phyloP scores from a whole-genome alignment of 2,329 filamentous ascomycete species.

The Colletotrichum aenigma region DNA sequence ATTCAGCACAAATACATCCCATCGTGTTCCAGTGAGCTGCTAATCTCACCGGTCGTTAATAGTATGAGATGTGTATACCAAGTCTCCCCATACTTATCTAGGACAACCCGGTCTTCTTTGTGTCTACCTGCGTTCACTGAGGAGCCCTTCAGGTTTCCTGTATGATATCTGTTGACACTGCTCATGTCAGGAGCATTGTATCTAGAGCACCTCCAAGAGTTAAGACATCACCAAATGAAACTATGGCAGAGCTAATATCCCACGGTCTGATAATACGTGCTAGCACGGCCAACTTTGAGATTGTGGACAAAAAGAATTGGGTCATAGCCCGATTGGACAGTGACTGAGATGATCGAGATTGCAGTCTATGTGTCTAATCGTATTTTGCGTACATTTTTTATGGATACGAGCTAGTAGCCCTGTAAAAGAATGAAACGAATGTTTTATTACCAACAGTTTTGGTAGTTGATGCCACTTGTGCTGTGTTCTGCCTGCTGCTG shows the following conservation, averaged over 20 bases:
- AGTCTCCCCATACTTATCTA: neutral
- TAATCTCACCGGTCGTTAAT: neutral
- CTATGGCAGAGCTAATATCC: neutral
- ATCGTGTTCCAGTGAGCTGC: neutral
- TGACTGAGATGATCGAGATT: neutral
- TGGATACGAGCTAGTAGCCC: neutral
- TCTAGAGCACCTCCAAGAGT: neutral
- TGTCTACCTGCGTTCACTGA: neutral
- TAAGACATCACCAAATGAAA: neutral
- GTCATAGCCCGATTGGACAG: neutral
- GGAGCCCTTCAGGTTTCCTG: neutral
- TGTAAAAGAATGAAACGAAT: neutral
- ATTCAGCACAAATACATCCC: neutral
- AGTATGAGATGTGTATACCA: neutral
- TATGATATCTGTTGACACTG: neutral
- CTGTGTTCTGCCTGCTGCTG: neutral
- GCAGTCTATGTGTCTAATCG: neutral
- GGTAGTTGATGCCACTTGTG: neutral
- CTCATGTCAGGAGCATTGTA: neutral
- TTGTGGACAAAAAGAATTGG: neutral
- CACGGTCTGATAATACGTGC: neutral
- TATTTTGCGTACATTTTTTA: neutral
- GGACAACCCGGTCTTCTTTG: neutral
- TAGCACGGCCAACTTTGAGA: neutral
- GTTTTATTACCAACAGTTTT: neutral